Evolutionary conservation across 352 stramenopile genomes (phyloP), one percentile per base, ranked within the genome.

Genomic region (Globisporangium middletonii): DNA sequence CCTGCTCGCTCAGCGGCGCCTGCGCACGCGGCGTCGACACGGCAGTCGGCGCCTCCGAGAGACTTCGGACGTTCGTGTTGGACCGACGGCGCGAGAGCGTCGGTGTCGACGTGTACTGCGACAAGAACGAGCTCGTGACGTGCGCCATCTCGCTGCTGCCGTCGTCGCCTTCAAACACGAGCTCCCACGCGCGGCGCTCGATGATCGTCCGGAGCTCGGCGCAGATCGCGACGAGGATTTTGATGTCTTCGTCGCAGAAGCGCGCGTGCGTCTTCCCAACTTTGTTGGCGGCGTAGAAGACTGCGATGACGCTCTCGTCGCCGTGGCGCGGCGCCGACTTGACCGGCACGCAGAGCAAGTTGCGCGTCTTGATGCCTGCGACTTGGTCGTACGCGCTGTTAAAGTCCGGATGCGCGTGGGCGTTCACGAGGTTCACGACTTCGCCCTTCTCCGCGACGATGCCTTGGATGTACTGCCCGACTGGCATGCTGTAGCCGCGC

Each of bases 261-360:
- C 64, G 67, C 5, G 64, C 60, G 23, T 73, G 19, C 50, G 55
- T 8, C 57, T 62, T 50, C 18, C 71, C 77, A 19, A 74, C 59
- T 48, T 93, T 93, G 68, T 93, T 92, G n/a, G 77, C 78, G 0
- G 79, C 83, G 62, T 95, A 91, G 27, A 93, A 84, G 2, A 95
- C 81, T 0, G 78, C 82, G 61, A 93, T 77, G 15, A 89, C 71
- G 50, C 77, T 68, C n/a, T 79, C 71, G 5, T 63, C 61, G 57
- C 68, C 43, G 86, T 95, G 62, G 88, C 91, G 50, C 80, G 78
- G 44, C 13, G 64, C 62, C 6, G 77, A 75, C 41, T 81, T 81
- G 55, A 96, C 78, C 0, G 86, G 86, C 3, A 93, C 73, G 58
- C 77, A 89, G 2, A 95, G 62, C 30, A 94, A 50, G 59, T 64